Conservation (phyloP, 176 grass and related monocot species). For the Aegilops tauschii region DNA sequence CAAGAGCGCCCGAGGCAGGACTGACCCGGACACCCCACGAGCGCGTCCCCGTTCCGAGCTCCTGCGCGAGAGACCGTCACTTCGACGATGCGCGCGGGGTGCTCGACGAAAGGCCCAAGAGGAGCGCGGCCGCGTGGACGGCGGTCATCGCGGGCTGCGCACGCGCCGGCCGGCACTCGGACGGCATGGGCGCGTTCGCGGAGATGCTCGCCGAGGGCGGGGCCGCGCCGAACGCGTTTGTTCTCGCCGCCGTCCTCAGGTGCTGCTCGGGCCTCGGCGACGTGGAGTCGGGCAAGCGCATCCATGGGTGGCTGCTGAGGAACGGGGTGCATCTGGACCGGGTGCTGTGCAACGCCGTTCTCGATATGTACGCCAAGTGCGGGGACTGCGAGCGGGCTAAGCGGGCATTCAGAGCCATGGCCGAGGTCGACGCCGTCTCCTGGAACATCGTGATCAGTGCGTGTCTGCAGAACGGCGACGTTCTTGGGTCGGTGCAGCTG, state of each 20-base stretch:
- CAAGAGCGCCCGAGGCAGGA: neutral
- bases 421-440: constrained; percentile 28
- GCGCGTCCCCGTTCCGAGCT: neutral
- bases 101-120: constrained; percentile 22
- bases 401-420: constrained; percentile 35
- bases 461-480: constrained; percentile 35
- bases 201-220: constrained; percentile 25
- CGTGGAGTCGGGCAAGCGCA: constrained; percentile 23
- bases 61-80: neutral
- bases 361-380: constrained; percentile 62
- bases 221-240: constrained; percentile 36
- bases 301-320: constrained; percentile 70
- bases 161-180: constrained; percentile 8
- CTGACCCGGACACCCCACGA: neutral
- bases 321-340: constrained; percentile 35
- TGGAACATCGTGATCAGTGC: constrained; percentile 58
- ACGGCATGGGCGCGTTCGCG: constrained; percentile 32
- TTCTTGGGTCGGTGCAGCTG: constrained; percentile 31
- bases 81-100: neutral
- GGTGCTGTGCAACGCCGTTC: constrained; percentile 48
- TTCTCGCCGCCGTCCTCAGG: constrained; percentile 55
- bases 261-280: constrained; percentile 42
- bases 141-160: constrained; percentile 40
- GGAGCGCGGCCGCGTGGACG: constrained; percentile 40
- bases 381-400: neutral